These are phyloP conservation scores for Volvox africanus DNA, from an alignment of 139 green algal genomes.

Conservation along the genomic window DNA sequence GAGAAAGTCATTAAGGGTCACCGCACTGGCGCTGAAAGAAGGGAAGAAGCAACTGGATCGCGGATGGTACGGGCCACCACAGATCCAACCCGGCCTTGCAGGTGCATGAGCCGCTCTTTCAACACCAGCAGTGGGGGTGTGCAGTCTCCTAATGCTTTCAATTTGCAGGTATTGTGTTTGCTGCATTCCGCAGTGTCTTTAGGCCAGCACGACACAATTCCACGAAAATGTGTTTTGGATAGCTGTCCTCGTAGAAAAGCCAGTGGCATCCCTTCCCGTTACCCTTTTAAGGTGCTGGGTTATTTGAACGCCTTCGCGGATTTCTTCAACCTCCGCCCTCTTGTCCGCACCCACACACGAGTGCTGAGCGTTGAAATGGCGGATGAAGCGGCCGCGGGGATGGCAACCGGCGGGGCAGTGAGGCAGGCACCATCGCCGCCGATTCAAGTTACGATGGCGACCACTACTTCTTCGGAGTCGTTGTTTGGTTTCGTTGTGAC, in stretches of 20 bases:
- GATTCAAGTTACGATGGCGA: no score
- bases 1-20: no score
- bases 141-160: background rate
- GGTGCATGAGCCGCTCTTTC: no score
- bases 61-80: no score
- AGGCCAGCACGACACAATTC: background rate
- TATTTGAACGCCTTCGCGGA: constrained; percentile 77
- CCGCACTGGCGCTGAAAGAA: no score
- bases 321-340: constrained; percentile 52
- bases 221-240: background rate
- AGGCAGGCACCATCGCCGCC: background rate
- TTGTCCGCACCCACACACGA: constrained; percentile 57
- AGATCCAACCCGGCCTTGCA: no score
- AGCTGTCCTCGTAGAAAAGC: background rate
- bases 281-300: constrained; percentile 51
- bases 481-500: background rate
- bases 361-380: constrained; percentile 48
- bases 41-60: no score
- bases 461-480: background rate
- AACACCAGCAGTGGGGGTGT: background rate
- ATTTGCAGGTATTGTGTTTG: background rate
- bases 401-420: background rate
- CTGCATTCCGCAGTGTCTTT: background rate
- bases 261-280: background rate
- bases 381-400: background rate